Conservation (phyloP, 2,329 filamentous ascomycete genomes). For the Lanzia echinophila region DNA sequence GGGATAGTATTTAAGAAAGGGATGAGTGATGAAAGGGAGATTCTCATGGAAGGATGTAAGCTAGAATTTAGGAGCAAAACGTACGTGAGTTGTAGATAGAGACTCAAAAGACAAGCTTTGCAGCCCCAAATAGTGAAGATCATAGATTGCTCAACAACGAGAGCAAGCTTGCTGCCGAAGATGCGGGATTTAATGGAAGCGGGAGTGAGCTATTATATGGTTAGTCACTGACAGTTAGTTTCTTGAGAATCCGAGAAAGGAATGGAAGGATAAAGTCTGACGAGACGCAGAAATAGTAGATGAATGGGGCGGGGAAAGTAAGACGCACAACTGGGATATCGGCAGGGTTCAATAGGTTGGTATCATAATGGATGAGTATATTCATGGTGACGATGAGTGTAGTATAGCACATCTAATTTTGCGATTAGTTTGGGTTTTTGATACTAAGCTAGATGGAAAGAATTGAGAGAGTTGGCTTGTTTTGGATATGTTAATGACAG, state of each 20-base stretch:
- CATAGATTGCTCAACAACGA: constrained; percentile 57
- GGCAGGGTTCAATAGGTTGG: constrained; percentile 50
- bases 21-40: too few species aligned
- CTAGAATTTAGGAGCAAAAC: not conserved
- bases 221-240: not conserved
- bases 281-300: not conserved
- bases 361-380: constrained; percentile 47
- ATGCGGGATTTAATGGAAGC: constrained; percentile 23
- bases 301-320: not conserved
- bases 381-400: constrained; percentile 49
- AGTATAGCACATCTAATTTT: constrained; percentile 41
- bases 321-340: constrained; percentile 29
- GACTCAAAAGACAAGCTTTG: constrained; percentile 50
- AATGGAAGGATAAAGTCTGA: not conserved
- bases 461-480: not conserved
- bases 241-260: not conserved
- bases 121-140: constrained; percentile 50
- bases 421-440: not conserved
- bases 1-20: too few species aligned
- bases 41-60: too few species aligned
- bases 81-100: constrained; percentile 49
- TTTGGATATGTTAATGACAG: too few species aligned
- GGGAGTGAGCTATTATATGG: constrained; percentile 36
- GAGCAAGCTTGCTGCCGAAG: constrained; percentile 53
- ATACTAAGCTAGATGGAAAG: not conserved